Conservation (phyloP, 768 basidiomycete genomes). For the Tricholomella constricta region DNA sequence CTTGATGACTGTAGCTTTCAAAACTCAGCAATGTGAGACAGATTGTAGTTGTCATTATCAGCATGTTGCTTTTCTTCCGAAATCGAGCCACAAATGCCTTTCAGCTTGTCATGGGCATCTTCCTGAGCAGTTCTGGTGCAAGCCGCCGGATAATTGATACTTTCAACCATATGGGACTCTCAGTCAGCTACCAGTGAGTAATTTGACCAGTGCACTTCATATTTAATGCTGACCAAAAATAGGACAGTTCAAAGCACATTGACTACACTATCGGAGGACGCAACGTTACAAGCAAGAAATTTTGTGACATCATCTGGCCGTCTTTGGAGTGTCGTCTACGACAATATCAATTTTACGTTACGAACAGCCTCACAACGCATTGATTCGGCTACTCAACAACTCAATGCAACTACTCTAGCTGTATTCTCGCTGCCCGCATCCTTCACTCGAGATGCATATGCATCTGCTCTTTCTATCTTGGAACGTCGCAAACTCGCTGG, state of each 20-base stretch:
- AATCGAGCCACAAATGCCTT: constrained; percentile 12
- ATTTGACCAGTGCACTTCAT: neutral
- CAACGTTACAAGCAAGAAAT: constrained; percentile 2
- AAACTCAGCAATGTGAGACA: neutral
- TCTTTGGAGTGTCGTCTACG: constrained; percentile 15
- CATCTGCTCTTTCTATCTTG: constrained; percentile 1
- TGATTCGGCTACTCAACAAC: constrained; percentile 15
- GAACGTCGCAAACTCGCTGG: neutral
- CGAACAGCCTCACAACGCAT: constrained; percentile 11
- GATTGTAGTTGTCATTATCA: constrained; percentile 11
- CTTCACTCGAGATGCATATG: constrained; percentile 1
- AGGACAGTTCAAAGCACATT: neutral
- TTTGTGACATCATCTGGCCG: constrained; percentile 6
- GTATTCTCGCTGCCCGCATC: constrained; percentile 12
- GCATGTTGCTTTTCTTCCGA: constrained; percentile 12
- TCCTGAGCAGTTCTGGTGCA: constrained; percentile 10
- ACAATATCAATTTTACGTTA: constrained; percentile 19
- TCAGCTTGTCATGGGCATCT: constrained; percentile 1
- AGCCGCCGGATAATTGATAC: constrained; percentile 10
- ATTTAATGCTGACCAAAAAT: neutral
- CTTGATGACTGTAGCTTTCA: neutral
- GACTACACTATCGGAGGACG: constrained; percentile 7
- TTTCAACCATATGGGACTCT: constrained; percentile 15
- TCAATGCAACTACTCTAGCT: constrained; percentile 16
- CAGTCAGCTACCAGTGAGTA: constrained; percentile 9